Base-by-base conservation (phyloP, 2,329 filamentous ascomycete species). In the Leptographium flavum region DNA sequence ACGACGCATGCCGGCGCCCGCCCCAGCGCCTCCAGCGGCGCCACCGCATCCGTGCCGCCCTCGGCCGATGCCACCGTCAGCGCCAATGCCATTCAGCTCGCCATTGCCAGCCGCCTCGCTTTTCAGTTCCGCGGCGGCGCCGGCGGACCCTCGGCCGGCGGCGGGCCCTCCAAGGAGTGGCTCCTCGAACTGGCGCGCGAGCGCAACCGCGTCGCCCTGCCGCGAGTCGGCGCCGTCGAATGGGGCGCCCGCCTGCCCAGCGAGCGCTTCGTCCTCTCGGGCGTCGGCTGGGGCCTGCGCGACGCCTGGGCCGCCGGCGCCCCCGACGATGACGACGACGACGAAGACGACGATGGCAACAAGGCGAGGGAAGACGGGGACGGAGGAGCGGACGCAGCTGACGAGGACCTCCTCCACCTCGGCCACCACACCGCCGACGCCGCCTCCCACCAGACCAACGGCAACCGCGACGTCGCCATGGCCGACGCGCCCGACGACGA, bases 101-200 rank as follows among this genome's bases (percentile, higher is more conserved):
- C 83, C 22, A 83, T 88, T 46, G 73, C 76, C 5, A 76, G 73
- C 39, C 69, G 83, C 4, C 68, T 84, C 37, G 73, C 77, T 27
- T 82, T 79, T 58, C 79, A 84, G 57, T 87, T 87, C 62, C 66
- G 73, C 50, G 63, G 73, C 50, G 68, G 71, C 56, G 66, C 65
- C 54, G 47, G 66, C 43, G 67, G 67, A 17, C 68, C 65, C 9
- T 65, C 53, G 2, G 60, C 58, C 2, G 63, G 62, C 7, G 63
- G 71, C 30, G 74, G 73, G 9, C 65, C 76, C 42, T 74, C 69
- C 59, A 88, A 88, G 58, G 84, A 90, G 52, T 87, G 83, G 60
- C 70, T 88, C 66, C 65, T 80, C 46, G 82, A 87, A 58, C 66
- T 87, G n/a, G 84, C 83, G 13, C 68, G 72, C 50, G 78, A 83